Base-by-base conservation (phyloP, 805 yeast genomes). In the Yarrowia sp. region DNA sequence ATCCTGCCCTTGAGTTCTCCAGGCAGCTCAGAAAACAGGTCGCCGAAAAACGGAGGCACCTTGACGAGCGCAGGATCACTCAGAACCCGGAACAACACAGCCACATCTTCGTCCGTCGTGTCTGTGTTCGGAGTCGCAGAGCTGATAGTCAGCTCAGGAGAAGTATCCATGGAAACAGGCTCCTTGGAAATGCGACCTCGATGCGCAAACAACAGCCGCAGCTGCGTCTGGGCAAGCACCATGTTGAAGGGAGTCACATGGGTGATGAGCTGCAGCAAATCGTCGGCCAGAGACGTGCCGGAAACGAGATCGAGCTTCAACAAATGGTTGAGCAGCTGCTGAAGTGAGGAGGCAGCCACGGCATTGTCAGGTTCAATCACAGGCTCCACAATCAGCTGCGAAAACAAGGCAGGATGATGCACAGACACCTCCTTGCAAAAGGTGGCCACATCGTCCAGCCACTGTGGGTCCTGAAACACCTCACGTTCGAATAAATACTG, bases 21-120 rank as follows among this genome's bases (percentile, higher is more conserved):
- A 21, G 62, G 65, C 41, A 71, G 59, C 14, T 63, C 64, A 22
- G 63, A 40, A 21, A 71, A 28, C 19, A 71, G 12, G 54, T 70
- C 71, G 21, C 72, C 72, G 38, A 71, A 68, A 9, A 66, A 54
- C 1, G 62, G 40, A 14, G 63, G 41, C 24, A 58, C 28, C 9
- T 38, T 52, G 40, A 24, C 17, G n/a, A 26, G 40, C 5, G 17
- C 54, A 3, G 51, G 40, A 32, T 54, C 46, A 9, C 46, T 10
- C 33, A 58, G 40, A 7, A 58, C 51, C 2, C 44, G 21, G 24
- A 58, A 58, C 30, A 58, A 8, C 32, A 32, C 51, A 16, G 41
- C 7, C 1, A 58, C 51, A 22, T 41, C 63, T 28, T 58, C 51
- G n/a, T 41, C 63, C 10, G 32, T 7, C 8, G 46, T 16, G 14